phyloP scores from a whole-genome alignment of 2,329 filamentous ascomycete species.

The Fusarium brevicatenulatum region DNA sequence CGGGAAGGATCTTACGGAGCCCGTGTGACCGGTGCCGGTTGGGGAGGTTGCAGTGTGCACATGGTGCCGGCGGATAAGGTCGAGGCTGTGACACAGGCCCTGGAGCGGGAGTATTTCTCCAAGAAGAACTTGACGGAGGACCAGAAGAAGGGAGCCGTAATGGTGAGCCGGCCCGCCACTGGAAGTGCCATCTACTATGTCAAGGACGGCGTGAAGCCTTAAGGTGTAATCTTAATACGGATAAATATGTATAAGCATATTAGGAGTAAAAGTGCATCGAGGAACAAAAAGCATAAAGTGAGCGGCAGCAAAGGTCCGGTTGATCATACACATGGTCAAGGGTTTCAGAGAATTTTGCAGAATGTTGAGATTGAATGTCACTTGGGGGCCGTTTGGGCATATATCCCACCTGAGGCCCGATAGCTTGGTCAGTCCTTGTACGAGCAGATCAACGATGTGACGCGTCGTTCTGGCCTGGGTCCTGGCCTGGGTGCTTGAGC shows the following conservation, averaged over 20 bases:
- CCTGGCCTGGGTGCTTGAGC: neutral
- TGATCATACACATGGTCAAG: conserved; percentile 17
- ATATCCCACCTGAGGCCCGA: conserved; percentile 23
- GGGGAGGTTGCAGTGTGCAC: conserved; percentile 97
- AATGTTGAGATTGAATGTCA: neutral
- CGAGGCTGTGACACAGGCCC: conserved; percentile 77
- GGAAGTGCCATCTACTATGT: conserved; percentile 69
- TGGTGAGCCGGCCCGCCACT: conserved; percentile 87
- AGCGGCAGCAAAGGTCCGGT: neutral
- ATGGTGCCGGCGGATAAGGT: conserved; percentile 87
- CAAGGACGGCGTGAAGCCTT: conserved; percentile 41
- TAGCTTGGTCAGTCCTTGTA: conserved; percentile 7
- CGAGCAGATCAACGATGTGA: conserved; percentile 11
- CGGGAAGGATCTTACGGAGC: conserved; percentile 85
- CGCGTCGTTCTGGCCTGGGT: neutral
- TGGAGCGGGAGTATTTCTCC: conserved; percentile 84
- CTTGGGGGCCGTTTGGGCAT: neutral
- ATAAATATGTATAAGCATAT: conserved; percentile 2
- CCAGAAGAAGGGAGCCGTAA: conserved; percentile 80
- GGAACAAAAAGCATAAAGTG: conserved; percentile 7
- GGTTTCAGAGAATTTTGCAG: conserved; percentile 5
- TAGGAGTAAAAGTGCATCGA: conserved; percentile 5
- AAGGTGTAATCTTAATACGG: neutral
- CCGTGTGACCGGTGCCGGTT: conserved; percentile 90
- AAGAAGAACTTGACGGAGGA: conserved; percentile 73